These are phyloP conservation scores for Bathelium albidoporum DNA, from an alignment of 495 filamentous ascomycete genomes.

Conservation along the genomic window DNA sequence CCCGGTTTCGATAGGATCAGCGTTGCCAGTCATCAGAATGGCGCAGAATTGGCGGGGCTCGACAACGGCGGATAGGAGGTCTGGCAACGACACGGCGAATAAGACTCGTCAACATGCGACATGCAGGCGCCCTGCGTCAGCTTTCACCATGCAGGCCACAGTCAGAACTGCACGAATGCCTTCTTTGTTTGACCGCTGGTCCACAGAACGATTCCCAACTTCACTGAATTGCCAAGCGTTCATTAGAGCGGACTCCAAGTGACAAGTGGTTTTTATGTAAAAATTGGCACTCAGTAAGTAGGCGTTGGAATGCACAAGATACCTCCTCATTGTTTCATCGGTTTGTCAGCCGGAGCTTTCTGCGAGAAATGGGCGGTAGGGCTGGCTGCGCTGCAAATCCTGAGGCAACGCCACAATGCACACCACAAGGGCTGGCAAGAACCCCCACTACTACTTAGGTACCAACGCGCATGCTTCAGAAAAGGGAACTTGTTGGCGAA, in stretches of 20 bases:
- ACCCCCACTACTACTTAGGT: too few relatives aligned
- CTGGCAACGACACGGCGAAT: background rate
- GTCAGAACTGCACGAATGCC: too few relatives aligned
- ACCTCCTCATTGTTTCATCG: too few relatives aligned
- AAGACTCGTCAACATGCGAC: background rate
- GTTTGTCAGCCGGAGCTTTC: background rate
- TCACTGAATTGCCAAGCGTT: background rate
- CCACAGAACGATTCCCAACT: background rate
- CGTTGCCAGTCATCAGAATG: background rate
- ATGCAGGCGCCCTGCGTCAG: background rate
- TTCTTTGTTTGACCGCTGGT: background rate
- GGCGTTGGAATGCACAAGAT: too few relatives aligned
- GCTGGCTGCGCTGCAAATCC: background rate
- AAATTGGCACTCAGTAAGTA: background rate
- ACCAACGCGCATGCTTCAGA: too few relatives aligned
- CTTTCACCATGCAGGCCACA: background rate
- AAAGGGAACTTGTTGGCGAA: background rate
- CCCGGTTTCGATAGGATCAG: background rate
- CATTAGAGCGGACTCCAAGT: background rate
- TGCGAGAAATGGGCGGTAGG: background rate
- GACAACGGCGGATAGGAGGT: background rate
- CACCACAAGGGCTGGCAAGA: too few relatives aligned
- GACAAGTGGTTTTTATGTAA: background rate
- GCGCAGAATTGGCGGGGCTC: too few relatives aligned
- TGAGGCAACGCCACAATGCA: background rate